A percentile compares a stretch with the other conserved stretches of the same genome.
These are phyloP conservation scores for Nymphaea colorata DNA, from an alignment of 164 flowering plant species.

Conservation along the genomic window DNA sequence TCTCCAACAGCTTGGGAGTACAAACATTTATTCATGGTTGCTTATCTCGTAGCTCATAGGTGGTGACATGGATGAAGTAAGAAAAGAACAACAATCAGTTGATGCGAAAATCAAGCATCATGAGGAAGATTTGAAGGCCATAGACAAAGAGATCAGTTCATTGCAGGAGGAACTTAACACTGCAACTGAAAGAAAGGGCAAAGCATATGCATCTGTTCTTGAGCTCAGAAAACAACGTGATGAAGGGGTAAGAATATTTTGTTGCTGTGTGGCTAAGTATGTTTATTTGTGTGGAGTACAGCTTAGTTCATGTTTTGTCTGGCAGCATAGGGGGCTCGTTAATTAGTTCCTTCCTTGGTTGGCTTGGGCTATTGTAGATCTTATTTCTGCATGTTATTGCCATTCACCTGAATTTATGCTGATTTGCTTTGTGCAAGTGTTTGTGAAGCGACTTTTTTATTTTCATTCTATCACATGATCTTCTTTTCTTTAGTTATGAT, in stretches of 20 bases:
- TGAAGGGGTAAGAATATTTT: constrained; percentile 36
- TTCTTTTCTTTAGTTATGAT: no score
- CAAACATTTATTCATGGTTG: neutral
- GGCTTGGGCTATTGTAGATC: neutral
- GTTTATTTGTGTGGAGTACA: neutral
- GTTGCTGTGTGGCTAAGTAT: neutral
- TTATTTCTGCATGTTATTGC: no score
- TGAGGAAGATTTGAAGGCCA: constrained; percentile 35
- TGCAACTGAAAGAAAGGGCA: constrained; percentile 39
- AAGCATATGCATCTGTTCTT: constrained; percentile 29
- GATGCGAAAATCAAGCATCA: constrained; percentile 37
- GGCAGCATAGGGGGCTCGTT: no score
- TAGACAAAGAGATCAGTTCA: constrained; percentile 35
- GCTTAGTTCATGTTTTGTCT: neutral
- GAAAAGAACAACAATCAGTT: constrained; percentile 50
- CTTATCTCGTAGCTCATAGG: constrained; percentile 55
- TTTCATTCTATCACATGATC: no score
- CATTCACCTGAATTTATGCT: no score
- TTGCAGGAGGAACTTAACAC: constrained; percentile 40
- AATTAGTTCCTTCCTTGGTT: neutral
- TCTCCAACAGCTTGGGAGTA: neutral
- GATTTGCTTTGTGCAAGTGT: neutral
- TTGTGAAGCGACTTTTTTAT: neutral
- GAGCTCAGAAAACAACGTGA: constrained; percentile 60
- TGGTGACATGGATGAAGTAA: constrained; percentile 51